Evolutionary conservation across 352 stramenopile genomes (phyloP), one percentile per base, ranked within the genome.

Genomic region (Phytophthora idaei): DNA sequence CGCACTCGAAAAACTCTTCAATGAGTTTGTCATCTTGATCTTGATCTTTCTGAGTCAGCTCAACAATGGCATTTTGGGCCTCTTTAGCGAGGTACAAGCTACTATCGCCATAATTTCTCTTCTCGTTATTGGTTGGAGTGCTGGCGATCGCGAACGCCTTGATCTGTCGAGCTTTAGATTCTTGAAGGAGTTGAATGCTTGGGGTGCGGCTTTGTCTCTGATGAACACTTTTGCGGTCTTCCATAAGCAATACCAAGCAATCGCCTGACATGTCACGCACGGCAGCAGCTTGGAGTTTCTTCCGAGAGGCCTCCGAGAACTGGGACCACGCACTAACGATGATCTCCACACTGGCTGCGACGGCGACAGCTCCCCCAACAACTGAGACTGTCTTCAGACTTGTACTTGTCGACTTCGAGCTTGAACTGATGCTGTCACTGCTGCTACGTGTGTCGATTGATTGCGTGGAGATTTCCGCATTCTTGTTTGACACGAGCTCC

Each of bases 251-350:
- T n/a, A 91, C 63, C 55, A 95, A 75, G 21, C 80, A 88, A 63
- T 88, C 74, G 5, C 81, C 81, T 29, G 87, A 75, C 87, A 95
- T 95, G n/a, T 89, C 81, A 39, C 82, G 81, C 28, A 95, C 83
- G 14, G 76, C 78, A 55, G 87, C 69, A 39, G 83, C 83, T 67
- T 95, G 87, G 0, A 71, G 77, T 72, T 76, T 86, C 54, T 80
- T 78, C 50, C 76, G 79, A 3, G 83, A 78, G 25, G 64, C 77
- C 25, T 92, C 85, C 0, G 81, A 91, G 66, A 87, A 93, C 47
- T 90, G 81, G 15, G 83, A 90, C 87, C 87, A 95, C 0, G 85
- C 87, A 53, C 78, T 90, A 44, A 95, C 83, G 8, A 89, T 84
- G 37, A 95, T 61, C 5, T 85, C 85, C 8, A 95, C 82, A 58